Conservation (phyloP, 441 rosid species). For the Populus hybrid region DNA sequence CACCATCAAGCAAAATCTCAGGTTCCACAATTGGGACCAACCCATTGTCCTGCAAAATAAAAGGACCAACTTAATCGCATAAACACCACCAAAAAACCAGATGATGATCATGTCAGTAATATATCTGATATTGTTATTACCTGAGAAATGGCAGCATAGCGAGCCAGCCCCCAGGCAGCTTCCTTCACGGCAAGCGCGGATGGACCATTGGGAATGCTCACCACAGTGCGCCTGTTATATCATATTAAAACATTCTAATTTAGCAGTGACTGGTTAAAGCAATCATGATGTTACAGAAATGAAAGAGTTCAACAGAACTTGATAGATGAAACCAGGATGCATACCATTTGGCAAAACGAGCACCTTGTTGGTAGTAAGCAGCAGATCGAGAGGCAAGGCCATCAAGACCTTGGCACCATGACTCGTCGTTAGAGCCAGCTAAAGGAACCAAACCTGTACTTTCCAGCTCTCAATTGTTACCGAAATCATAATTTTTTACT, state of each 20-base stretch:
- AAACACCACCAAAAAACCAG: not conserved
- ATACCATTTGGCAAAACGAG: constrained; percentile 95
- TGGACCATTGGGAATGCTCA: constrained; percentile 95
- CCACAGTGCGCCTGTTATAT: constrained; percentile 79
- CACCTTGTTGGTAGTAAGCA: constrained; percentile 94
- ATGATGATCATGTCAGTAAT: too few relatives aligned
- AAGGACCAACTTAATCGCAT: not conserved
- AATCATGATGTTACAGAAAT: not conserved
- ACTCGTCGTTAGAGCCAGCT: constrained; percentile 27
- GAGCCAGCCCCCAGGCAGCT: constrained; percentile 99
- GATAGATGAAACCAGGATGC: not conserved
- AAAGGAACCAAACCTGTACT: constrained; percentile 81
- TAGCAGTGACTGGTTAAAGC: constrained; percentile 14
- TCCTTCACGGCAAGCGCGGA: constrained; percentile 88
- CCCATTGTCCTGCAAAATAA: not conserved
- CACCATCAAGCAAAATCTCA: constrained; percentile 90
- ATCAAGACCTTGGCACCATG: constrained; percentile 7
- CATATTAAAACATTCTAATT: not conserved
- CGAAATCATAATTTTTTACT: too few relatives aligned
- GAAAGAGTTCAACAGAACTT: not conserved
- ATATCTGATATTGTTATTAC: constrained; percentile 21
- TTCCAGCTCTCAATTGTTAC: not conserved
- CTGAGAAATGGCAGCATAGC: constrained; percentile 88
- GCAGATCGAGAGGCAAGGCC: constrained; percentile 86
- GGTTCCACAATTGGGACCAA: too few relatives aligned